Base-by-base conservation (phyloP, 2,329 filamentous ascomycete species). In the Aspergillus ustus region DNA sequence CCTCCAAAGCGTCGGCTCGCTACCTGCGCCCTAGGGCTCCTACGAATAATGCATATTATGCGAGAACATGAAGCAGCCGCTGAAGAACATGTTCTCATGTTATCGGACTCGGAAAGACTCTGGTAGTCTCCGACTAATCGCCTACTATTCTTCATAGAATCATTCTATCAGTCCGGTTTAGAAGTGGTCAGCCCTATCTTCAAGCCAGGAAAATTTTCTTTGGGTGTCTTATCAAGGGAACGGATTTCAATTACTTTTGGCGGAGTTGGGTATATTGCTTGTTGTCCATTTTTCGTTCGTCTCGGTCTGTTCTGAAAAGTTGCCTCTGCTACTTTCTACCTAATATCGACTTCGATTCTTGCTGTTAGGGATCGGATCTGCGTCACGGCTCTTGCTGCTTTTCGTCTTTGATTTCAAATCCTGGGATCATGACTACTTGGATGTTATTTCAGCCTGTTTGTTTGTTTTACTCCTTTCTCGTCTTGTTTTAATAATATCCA, bases 121-220 rank as follows among this genome's bases (percentile, higher is more conserved):
- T 57, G 48, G 55, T 52, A 57, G 55, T 45, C 48, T 50, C 52
- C 45, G 46, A 50, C 54, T 50, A 29, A 49, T 43, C 40, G n/a
- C 17, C 25, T 40, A 7, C 48, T n/a, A 31, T 44, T 45, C 19
- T 44, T 50, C 46, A 56, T 37, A 9, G 22, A 20, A 49, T 40
- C 58, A 19, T 43, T n/a, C 7, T 43, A 50, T 25, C 40, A 45
- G 22, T 50, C 15, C n/a, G 48, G 48, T 22, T 25, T 57, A 4
- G 22, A 50, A 20, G 20, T 43, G 11, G 19, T 51, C 37, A 45
- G 48, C 20, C n/a, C 20, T 45, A 22, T 44, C 28, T 49, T 29
- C 34, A 51, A 28, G 17, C 28, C 49, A 34, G 34, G 19, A 28
- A 34, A 28, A 31, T 44, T 48, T 43, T 40, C 34, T 44, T 57